Base-by-base conservation (phyloP, 2,329 filamentous ascomycete genomes). In the Sclerotinia subarctica region DNA sequence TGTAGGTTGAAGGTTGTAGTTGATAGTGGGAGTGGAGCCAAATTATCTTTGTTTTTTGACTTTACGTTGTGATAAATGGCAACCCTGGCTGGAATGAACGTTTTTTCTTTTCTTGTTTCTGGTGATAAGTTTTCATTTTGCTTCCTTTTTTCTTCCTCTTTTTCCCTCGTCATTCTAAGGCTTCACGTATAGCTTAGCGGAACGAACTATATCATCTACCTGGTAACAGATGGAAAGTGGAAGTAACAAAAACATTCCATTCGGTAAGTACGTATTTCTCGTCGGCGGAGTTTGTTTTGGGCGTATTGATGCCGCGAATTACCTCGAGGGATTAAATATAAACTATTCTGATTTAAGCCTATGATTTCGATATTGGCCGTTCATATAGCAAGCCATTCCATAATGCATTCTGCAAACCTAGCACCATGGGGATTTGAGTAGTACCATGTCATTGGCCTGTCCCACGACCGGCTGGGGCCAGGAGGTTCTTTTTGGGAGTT, bases 391-490 rank as follows among this genome's bases (percentile, higher is more conserved):
- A 59, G 19, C 24, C 35, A 29, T 58, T 58, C 38, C 56, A 38
- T 58, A 42, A 24, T 58, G 56, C 38, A 26, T 19, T n/a, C 54
- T 59, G 38, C 38, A 59, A 68, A 69, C 65, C 69, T 67, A 56
- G 49, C 53, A 65, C 62, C 70, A 72, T 66, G 72, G 71, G 70
- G 70, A 47, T 58, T 64, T 65, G 72, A 32, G 24, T 69, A 68
- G 64, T 24, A 66, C 62, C 68, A 68, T 71, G 59, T 70, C 68
- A 72, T 72, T 73, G 72, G 71, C 68, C 68, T 70, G 66, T 68
- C 70, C 59, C 59, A 64, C 68, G 68, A 42, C 66, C 38, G 38
- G 56, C 53, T 49, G 56, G 44, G 65, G 67, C 35, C 49, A 59
- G 67, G 59, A 44, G 54, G 15, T 32, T 32, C 64, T 66, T 59